Evolutionary conservation across 345 rosid species (phyloP).

Genomic region (Eucalyptus guilfoylei): DNA sequence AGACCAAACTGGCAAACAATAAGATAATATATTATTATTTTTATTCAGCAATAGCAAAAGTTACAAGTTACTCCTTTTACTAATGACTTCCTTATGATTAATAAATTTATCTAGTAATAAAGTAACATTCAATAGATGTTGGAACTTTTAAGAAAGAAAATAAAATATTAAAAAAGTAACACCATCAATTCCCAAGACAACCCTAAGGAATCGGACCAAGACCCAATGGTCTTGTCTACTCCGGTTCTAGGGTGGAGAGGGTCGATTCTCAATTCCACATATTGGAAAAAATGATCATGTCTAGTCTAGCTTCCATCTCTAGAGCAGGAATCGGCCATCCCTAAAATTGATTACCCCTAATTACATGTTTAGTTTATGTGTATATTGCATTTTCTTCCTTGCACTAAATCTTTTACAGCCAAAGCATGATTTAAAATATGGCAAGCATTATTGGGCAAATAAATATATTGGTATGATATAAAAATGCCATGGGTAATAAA

Average conservation of each 20-base stretch:
- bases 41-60: not conserved
- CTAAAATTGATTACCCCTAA: not conserved
- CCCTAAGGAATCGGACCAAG: not conserved
- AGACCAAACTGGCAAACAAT: not conserved
- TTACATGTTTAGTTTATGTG: not conserved
- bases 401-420: not conserved
- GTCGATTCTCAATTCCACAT: not conserved
- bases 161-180: not conserved
- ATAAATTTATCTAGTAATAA: not conserved
- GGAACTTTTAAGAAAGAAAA: not conserved
- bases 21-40: not conserved
- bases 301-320: not conserved
- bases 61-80: not conserved
- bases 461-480: not conserved
- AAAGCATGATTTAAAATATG: not conserved
- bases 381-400: not conserved
- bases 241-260: not conserved
- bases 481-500: not conserved
- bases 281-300: not conserved
- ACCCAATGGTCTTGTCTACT: not conserved
- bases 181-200: not conserved
- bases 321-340: accelerated
- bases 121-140: not conserved
- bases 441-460: not conserved
- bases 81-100: not conserved